Conservation (phyloP, 75 land plant species). For the Isoetes taiwanensis region DNA sequence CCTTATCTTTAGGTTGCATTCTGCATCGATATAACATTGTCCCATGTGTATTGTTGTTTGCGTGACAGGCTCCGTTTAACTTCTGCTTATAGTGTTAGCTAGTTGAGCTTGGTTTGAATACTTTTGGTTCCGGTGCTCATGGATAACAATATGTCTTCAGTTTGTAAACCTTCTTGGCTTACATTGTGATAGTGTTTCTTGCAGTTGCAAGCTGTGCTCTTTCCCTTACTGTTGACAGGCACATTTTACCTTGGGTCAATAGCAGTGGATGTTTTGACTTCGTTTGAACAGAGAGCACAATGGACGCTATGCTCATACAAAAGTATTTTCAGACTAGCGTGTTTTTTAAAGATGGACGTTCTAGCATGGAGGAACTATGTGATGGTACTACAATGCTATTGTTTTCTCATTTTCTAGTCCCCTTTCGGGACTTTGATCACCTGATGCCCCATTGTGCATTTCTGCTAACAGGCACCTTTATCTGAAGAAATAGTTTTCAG, state of each 20-base stretch:
- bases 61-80: too few relatives aligned
- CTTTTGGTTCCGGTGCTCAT: too few relatives aligned
- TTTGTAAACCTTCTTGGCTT: too few relatives aligned
- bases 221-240: conserved; percentile 69
- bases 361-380: conserved; percentile 71
- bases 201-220: conserved; percentile 71
- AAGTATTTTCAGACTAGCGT: not conserved
- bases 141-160: too few relatives aligned
- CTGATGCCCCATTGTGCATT: too few relatives aligned
- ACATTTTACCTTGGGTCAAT: conserved; percentile 72
- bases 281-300: conserved; percentile 5
- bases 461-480: conserved; percentile 66
- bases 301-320: not conserved
- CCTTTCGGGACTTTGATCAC: too few relatives aligned
- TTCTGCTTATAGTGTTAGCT: too few relatives aligned
- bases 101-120: too few relatives aligned
- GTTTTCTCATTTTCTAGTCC: not conserved
- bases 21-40: too few relatives aligned
- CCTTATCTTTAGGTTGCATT: too few relatives aligned
- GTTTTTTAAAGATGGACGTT: conserved; percentile 21
- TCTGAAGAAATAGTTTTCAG: conserved; percentile 95
- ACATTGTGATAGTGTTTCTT: too few relatives aligned
- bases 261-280: conserved; percentile 25
- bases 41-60: too few relatives aligned
- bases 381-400: conserved; percentile 40